A percentile compares a stretch with the other conserved stretches of the same genome.
phyloP scores from a whole-genome alignment of 768 basidiomycete genomes.

The Cytidiella melzeri region DNA sequence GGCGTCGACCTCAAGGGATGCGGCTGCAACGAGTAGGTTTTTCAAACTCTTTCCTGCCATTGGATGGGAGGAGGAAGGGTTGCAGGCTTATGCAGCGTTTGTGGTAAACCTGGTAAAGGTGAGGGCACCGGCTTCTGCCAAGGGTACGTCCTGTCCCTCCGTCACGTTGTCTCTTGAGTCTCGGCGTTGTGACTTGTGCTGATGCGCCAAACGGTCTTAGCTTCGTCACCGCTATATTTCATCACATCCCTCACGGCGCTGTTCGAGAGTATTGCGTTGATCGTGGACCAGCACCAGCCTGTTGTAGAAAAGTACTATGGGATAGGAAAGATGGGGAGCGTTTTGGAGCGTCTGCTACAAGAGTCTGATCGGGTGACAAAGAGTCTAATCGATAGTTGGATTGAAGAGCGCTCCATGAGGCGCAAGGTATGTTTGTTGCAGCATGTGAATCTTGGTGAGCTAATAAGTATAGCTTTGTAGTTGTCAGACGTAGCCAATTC shows the following conservation, averaged over 20 bases:
- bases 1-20: slow-evolving; percentile 77
- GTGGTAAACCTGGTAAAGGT: slow-evolving; percentile 86
- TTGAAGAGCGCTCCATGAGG: slow-evolving; percentile 80
- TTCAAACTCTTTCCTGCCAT: slow-evolving; percentile 97
- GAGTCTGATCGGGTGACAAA: slow-evolving; percentile 86
- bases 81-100: slow-evolving; percentile 89
- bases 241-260: slow-evolving; percentile 84
- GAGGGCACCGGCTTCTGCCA: slow-evolving; percentile 70
- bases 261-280: slow-evolving; percentile 92
- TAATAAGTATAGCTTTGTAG: slow-evolving; percentile 1
- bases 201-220: slow-evolving; percentile 44
- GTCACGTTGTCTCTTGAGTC: neutral
- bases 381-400: slow-evolving; percentile 77
- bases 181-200: slow-evolving; percentile 9
- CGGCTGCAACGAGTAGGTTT: slow-evolving; percentile 83
- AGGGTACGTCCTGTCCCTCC: slow-evolving; percentile 47
- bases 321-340: slow-evolving; percentile 73
- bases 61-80: slow-evolving; percentile 87
- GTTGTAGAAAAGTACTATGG: slow-evolving; percentile 99
- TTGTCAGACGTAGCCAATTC: slow-evolving; percentile 8
- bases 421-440: slow-evolving; percentile 58
- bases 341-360: slow-evolving; percentile 67
- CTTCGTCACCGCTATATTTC: slow-evolving; percentile 89
- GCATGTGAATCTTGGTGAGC: slow-evolving; percentile 1
- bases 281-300: slow-evolving; percentile 96